Evolutionary conservation across 768 basidiomycete species (phyloP).

Genomic region (Pulveroboletus ravenelii): DNA sequence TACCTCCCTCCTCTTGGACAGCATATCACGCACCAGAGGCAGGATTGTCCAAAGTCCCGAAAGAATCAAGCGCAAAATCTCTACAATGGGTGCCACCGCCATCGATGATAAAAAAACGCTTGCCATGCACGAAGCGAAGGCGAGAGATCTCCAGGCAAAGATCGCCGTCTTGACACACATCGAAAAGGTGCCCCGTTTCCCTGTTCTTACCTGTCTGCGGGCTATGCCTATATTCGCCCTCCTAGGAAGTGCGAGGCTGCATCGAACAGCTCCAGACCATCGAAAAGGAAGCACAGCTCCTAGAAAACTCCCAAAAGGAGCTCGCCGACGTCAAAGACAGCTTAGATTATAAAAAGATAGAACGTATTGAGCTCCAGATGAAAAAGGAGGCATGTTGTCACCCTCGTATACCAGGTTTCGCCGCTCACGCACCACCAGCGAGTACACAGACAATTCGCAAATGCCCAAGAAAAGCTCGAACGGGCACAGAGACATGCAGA

Average conservation of each 20-base stretch:
- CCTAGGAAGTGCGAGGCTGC: constrained; percentile 65
- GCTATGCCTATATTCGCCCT: not conserved
- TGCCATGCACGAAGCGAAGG: constrained; percentile 63
- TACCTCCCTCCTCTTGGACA: constrained; percentile 52
- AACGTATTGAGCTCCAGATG: constrained; percentile 62
- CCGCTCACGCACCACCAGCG: constrained; percentile 44
- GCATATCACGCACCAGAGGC: constrained; percentile 57
- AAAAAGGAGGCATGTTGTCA: constrained; percentile 55
- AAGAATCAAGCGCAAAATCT: constrained; percentile 77
- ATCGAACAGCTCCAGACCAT: constrained; percentile 74
- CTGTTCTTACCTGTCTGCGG: not conserved
- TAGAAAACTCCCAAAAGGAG: constrained; percentile 65
- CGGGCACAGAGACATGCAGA: constrained; percentile 75
- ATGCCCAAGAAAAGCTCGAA: constrained; percentile 79
- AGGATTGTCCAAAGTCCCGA: constrained; percentile 92
- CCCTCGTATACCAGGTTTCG: not conserved
- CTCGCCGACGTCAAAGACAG: constrained; percentile 65
- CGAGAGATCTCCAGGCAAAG: constrained; percentile 72
- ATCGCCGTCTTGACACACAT: constrained; percentile 65
- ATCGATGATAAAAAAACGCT: constrained; percentile 68
- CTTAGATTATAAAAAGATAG: constrained; percentile 68
- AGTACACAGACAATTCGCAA: constrained; percentile 70
- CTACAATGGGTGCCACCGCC: constrained; percentile 63
- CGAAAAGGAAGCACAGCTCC: constrained; percentile 57
- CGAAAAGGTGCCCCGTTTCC: constrained; percentile 57